Evolutionary conservation across 306 rosid species (phyloP), one percentile per base, ranked within the genome.

Genomic region (Acacia confusa): DNA sequence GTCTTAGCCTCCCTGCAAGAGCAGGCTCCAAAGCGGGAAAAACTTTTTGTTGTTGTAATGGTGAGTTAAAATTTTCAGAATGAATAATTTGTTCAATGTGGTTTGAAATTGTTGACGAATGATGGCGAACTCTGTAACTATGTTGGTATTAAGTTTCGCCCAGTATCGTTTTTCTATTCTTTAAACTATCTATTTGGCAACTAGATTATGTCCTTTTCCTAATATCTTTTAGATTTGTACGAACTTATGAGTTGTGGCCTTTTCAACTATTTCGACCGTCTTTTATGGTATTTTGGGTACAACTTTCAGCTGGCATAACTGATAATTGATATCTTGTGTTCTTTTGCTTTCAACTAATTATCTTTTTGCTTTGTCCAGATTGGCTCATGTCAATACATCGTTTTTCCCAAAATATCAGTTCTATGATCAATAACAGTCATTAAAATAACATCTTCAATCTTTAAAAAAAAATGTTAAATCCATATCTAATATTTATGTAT

Each of bases 341-440:
- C 72, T 52, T 71, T 57, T 61, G 65, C 25, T 68, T 74, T 83
- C 71, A 74, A 9, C 67, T 76, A 38, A 78, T 69, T 17, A 44
- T 67, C 15, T 28, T 50, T 83, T 12, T 53, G 70, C 20, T 32
- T 76, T 86, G 77, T 76, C 38, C 78, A 94, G 99, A 65, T 95
- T 71, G 99, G 99, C 34, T 84, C 88, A 44, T 94, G 97, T 22
- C 99, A 95, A 38, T 95, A 92, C 82, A 95, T 95, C 71, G 99
- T 95, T 67, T 90, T 93, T 80, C 98, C 99, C 10, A n/a, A n/a
- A n/a, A n/a, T n/a, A n/a, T n/a, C n/a, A n/a, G 10, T 6, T 52
- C 58, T 1, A 6, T 52, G n/a, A 52, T 52, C 58, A 52, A 52
- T 52, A 52, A 52, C 57, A 52, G 55, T 15, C 55, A 48, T 48